Conservation (phyloP, 108 stramenopile genomes). For the Cyclotella cryptica region DNA sequence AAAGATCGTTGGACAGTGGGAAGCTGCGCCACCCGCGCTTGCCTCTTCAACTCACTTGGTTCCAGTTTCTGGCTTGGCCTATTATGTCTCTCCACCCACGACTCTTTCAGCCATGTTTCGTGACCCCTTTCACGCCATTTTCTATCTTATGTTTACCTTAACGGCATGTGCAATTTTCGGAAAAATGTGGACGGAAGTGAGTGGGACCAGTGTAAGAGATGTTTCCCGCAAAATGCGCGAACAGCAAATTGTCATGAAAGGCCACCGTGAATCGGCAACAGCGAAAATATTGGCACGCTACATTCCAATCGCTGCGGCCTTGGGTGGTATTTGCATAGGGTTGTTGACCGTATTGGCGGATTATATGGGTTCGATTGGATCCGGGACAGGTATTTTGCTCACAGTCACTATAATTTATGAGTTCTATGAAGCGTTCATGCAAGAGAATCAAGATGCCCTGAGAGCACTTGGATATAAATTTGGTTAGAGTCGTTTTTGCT, state of each 20-base stretch:
- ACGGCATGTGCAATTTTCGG: slow-evolving; percentile 98
- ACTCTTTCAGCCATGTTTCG: slow-evolving; percentile 90
- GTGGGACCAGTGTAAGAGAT: slow-evolving; percentile 96
- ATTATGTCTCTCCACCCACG: slow-evolving; percentile 98
- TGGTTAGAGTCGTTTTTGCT: not conserved
- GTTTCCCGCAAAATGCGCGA: slow-evolving; percentile 98
- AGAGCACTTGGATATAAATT: slow-evolving; percentile 11
- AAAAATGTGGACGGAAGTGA: slow-evolving; percentile 99
- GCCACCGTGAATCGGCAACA: slow-evolving; percentile 95
- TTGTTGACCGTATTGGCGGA: slow-evolving; percentile 97
- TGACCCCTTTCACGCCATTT: slow-evolving; percentile 99
- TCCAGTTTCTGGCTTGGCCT: slow-evolving; percentile 96
- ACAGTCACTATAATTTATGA: slow-evolving; percentile 99
- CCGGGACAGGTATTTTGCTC: slow-evolving; percentile 96
- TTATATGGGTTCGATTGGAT: slow-evolving; percentile 94
- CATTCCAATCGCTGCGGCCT: slow-evolving; percentile 98
- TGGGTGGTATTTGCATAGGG: slow-evolving; percentile 99
- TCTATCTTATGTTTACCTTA: slow-evolving; percentile 98
- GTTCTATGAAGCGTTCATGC: slow-evolving; percentile 92
- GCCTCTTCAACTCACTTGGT: slow-evolving; percentile 83
- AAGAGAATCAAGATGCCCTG: slow-evolving; percentile 58
- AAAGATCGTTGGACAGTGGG: slow-evolving; percentile 96
- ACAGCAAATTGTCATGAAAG: slow-evolving; percentile 99
- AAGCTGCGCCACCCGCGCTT: slow-evolving; percentile 62
- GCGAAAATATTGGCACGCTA: slow-evolving; percentile 96